A percentile compares a stretch with the other conserved stretches of the same genome.
These are phyloP conservation scores for Grigorovia humatica DNA, from an alignment of 805 yeast genomes.

Conservation along the genomic window DNA sequence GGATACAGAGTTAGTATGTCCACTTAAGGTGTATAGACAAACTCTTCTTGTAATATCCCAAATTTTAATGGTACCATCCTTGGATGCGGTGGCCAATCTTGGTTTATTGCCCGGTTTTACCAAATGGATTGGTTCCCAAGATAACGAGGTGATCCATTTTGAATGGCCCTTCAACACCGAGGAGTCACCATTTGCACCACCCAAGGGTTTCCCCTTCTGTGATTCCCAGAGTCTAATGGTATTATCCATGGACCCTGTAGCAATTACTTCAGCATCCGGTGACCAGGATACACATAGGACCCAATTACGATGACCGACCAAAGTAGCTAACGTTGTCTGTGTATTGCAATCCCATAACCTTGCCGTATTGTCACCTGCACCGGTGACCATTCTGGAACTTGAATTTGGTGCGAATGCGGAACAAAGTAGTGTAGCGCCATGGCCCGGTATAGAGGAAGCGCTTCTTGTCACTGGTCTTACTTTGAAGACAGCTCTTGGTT, in stretches of 20 bases:
- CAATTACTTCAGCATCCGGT: conserved; percentile 82
- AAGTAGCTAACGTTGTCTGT: conserved; percentile 75
- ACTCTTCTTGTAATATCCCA: conserved; percentile 77
- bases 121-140: conserved; percentile 92
- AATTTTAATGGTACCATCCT: conserved; percentile 78
- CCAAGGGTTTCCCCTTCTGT: conserved; percentile 59
- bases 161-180: conserved; percentile 55
- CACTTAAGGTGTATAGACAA: conserved; percentile 62
- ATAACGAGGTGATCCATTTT: conserved; percentile 80
- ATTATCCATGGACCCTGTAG: conserved; percentile 94
- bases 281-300: conserved; percentile 86
- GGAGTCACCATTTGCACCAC: conserved; percentile 36
- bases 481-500: conserved; percentile 91
- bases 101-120: conserved; percentile 56
- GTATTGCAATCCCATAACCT: conserved; percentile 96
- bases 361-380: conserved; percentile 94
- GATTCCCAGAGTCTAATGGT: conserved; percentile 85
- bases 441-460: conserved; percentile 89
- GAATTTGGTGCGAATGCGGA: conserved; percentile 90
- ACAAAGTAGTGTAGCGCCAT: conserved; percentile 85
- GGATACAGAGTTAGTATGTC: conserved; percentile 82
- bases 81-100: conserved; percentile 76
- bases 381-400: conserved; percentile 78
- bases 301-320: conserved; percentile 86
- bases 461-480: conserved; percentile 87